Evolutionary conservation across 2,329 filamentous ascomycete species (phyloP), one percentile per base, ranked within the genome.

Genomic region (Graphilbum sp.): DNA sequence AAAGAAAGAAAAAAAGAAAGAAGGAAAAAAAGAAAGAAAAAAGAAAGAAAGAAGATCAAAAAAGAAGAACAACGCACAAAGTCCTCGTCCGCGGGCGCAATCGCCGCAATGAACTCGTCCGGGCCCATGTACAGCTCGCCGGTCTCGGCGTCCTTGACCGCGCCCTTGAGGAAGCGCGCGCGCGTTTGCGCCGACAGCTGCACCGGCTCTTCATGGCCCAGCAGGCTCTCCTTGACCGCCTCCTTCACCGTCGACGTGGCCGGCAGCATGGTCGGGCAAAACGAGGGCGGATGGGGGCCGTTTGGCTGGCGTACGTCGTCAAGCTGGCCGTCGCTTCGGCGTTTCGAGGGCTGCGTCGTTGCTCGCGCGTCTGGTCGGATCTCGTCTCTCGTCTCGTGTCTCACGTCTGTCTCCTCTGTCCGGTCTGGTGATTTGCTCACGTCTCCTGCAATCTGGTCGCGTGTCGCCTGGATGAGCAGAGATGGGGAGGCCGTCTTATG

Each of bases 81-180:
- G 63, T 96, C 86, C 60, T 94, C 85, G 42, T 75, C 68, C 35
- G 71, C 69, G 5, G 90, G 90, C 49, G 85, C 87, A 62, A 98
- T 76, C 21, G 88, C 88, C 52, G 87, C 69, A 50, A 95, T 75
- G 57, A 98, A 98, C 55, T 92, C 74, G n/a, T 87, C 74, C 44
- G 80, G 73, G 34, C 71, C 76, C 72, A 98, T 81, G 54, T 72
- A 85, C 40, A 76, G 65, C 52, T 95, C 84, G 41, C 81, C 87
- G 10, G 75, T 69, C 49, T 75, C 67, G 43, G 78, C 65, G 52
- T 93, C 84, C 56, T 79, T 80, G 52, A 70, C 61, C 31, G 90
- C 84, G 64, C 87, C 67, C 53, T 72, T 72, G 49, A 75, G 60
- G 60, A 96, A 98, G 45, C 75, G 75, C 41, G 75, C 66, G 60